Percentiles rank a stretch among this genome's conserved stretches.
Evolutionary conservation across 2,329 filamentous ascomycete species (phyloP).

Genomic region (Neocucurbitaria cava): DNA sequence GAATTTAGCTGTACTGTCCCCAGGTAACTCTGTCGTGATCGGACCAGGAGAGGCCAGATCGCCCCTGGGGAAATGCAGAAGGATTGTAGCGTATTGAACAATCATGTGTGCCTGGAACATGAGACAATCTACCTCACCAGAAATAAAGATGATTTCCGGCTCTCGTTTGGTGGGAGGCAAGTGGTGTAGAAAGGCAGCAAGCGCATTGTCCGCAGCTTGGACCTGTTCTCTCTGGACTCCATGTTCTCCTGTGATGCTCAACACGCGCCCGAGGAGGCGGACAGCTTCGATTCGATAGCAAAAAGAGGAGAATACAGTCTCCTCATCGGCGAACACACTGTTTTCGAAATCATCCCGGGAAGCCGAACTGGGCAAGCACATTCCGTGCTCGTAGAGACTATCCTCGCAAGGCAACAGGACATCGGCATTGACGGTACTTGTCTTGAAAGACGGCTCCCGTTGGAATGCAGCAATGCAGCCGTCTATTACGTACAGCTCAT

Average conservation of each 20-base stretch:
- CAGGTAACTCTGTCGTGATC: background rate
- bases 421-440: slow-evolving; percentile 69
- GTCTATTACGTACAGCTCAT: slow-evolving; percentile 78
- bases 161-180: slow-evolving; percentile 69
- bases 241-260: slow-evolving; percentile 53
- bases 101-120: slow-evolving; percentile 88
- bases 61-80: slow-evolving; percentile 24
- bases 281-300: slow-evolving; percentile 80
- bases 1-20: too few species aligned
- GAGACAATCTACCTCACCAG: slow-evolving; percentile 79
- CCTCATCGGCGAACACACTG: slow-evolving; percentile 71
- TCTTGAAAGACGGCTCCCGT: slow-evolving; percentile 68
- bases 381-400: slow-evolving; percentile 56
- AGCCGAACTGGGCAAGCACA: slow-evolving; percentile 17
- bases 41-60: slow-evolving; percentile 14
- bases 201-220: slow-evolving; percentile 63
- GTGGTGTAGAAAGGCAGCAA: slow-evolving; percentile 77
- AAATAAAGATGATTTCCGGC: slow-evolving; percentile 68
- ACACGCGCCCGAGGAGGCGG: slow-evolving; percentile 75
- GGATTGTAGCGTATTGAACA: slow-evolving; percentile 46
- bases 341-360: slow-evolving; percentile 78
- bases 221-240: slow-evolving; percentile 47
- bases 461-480: slow-evolving; percentile 81
- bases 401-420: slow-evolving; percentile 82
- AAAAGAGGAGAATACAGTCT: slow-evolving; percentile 77